phyloP scores from a whole-genome alignment of 345 rosid genomes.

The Rubroshorea leprosula region DNA sequence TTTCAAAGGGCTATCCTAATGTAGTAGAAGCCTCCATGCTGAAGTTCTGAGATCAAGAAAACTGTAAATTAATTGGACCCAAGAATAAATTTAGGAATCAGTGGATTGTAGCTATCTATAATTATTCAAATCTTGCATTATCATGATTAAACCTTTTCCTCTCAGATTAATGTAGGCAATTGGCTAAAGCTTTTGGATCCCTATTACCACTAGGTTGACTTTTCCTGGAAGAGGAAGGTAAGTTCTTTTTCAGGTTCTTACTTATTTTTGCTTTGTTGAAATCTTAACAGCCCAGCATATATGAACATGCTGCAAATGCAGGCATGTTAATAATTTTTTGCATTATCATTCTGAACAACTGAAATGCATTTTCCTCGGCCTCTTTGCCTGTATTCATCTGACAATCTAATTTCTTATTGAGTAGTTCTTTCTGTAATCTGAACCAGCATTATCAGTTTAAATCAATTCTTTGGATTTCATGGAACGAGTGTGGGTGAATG shows the following conservation, averaged over 20 bases:
- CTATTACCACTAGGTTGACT: slow-evolving; percentile 26
- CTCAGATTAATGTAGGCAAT: slow-evolving; percentile 76
- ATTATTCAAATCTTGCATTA: too few relatives aligned
- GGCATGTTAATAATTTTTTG: too few relatives aligned
- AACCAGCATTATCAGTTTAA: slow-evolving; percentile 47
- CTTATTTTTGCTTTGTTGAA: too few relatives aligned
- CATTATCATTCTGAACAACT: background rate
- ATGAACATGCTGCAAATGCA: too few relatives aligned
- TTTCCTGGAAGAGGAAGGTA: slow-evolving; percentile 70
- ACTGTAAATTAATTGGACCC: too few relatives aligned
- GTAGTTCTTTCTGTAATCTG: background rate
- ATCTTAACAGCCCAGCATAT: too few relatives aligned
- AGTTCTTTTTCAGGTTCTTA: background rate
- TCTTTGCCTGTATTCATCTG: background rate
- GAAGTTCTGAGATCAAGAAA: too few relatives aligned
- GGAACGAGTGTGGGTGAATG: slow-evolving; percentile 60
- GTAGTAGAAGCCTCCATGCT: too few relatives aligned
- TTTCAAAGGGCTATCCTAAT: too few relatives aligned
- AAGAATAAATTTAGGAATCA: too few relatives aligned
- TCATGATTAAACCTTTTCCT: too few relatives aligned
- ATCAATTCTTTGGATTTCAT: slow-evolving; percentile 58
- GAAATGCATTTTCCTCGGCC: background rate
- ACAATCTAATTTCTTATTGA: background rate
- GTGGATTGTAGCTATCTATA: too few relatives aligned
- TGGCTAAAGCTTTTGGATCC: slow-evolving; percentile 49